These are phyloP conservation scores for Gloeostereum incarnatum DNA, from an alignment of 768 basidiomycete species.

Conservation along the genomic window DNA sequence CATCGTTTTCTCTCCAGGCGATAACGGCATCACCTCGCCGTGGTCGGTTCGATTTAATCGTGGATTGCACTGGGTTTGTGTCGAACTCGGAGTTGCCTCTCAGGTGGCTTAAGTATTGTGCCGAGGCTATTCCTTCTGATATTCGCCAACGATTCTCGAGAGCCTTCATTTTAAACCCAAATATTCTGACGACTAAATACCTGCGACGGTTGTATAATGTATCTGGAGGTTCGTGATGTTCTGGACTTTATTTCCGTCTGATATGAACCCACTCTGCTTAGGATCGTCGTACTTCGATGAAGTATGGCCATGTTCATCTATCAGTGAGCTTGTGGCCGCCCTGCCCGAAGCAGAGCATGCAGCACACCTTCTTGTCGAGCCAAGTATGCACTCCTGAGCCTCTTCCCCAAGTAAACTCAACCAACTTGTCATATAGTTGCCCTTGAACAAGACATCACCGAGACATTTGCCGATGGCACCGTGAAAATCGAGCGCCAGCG, in stretches of 20 bases:
- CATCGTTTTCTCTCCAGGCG: conserved; percentile 19
- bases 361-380: no score
- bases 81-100: conserved; percentile 70
- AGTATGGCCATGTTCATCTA: conserved; percentile 54
- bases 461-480: conserved; percentile 50
- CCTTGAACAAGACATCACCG: conserved; percentile 50
- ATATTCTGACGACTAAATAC: conserved; percentile 61
- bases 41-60: conserved; percentile 57
- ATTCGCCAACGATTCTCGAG: conserved; percentile 51
- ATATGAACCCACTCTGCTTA: no score
- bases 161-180: conserved; percentile 68
- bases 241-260: no score
- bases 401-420: no score
- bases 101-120: conserved; percentile 73
- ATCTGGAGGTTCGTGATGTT: conserved; percentile 31
- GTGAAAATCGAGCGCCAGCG: conserved; percentile 64
- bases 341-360: conserved; percentile 41
- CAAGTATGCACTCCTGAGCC: no score
- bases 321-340: conserved; percentile 47
- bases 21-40: conserved; percentile 37
- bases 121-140: conserved; percentile 66
- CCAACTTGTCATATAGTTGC: conserved; percentile 29
- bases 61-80: conserved; percentile 77
- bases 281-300: conserved; percentile 42
- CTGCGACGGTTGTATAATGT: conserved; percentile 72